Conservation (phyloP, 345 rosid genomes). For the Clarkia xantiana region DNA sequence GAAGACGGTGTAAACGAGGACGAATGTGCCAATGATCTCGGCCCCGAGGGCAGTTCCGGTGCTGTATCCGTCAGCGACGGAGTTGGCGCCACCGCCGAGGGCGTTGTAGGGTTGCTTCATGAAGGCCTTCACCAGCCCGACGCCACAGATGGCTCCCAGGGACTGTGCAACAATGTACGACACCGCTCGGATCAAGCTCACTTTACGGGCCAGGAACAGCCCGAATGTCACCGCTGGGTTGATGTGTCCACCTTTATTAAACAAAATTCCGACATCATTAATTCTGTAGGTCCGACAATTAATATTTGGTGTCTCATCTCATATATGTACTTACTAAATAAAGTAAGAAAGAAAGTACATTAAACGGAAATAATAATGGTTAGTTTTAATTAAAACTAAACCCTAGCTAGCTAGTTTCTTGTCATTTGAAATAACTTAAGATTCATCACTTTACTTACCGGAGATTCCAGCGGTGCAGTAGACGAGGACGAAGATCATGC, state of each 20-base stretch:
- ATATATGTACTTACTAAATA: too few relatives aligned
- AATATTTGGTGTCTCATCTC: too few relatives aligned
- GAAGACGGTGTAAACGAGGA: conserved; percentile 67
- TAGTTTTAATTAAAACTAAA: too few relatives aligned
- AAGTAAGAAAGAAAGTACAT: too few relatives aligned
- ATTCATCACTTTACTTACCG: conserved; percentile 31
- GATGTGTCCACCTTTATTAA: conserved; percentile 50
- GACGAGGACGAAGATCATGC: conserved; percentile 63
- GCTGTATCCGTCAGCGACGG: conserved; percentile 39
- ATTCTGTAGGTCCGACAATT: too few relatives aligned
- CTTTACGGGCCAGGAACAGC: conserved; percentile 56
- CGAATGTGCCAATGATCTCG: conserved; percentile 70
- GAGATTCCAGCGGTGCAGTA: conserved; percentile 85
- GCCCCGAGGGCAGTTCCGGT: conserved; percentile 65
- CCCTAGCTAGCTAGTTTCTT: too few relatives aligned
- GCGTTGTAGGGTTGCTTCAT: conserved; percentile 43
- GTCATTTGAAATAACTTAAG: too few relatives aligned
- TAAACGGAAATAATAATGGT: too few relatives aligned
- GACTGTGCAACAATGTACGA: conserved; percentile 76
- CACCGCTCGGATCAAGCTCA: conserved; percentile 48
- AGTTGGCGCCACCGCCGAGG: conserved; percentile 58
- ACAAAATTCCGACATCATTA: not conserved
- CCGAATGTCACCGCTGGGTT: conserved; percentile 65
- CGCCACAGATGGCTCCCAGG: conserved; percentile 68
- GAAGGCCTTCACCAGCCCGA: conserved; percentile 71